Evolutionary conservation across 768 basidiomycete species (phyloP).

Genomic region (Calvatia gigantea): DNA sequence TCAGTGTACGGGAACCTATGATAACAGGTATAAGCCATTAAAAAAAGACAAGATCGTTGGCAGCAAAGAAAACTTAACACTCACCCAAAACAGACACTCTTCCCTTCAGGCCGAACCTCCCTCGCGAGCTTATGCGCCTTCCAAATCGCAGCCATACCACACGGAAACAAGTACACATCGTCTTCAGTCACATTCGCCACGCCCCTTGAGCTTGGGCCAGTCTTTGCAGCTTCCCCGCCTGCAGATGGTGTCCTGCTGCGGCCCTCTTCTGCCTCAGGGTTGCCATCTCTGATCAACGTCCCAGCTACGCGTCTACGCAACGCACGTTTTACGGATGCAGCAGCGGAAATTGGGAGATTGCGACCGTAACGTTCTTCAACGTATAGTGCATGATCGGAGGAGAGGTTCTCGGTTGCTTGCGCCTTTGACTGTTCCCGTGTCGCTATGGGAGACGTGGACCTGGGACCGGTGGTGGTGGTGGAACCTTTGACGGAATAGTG

Average conservation of each 20-base stretch:
- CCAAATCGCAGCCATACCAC: slow-evolving; percentile 96
- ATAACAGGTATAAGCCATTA: not conserved
- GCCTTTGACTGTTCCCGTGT: slow-evolving; percentile 7
- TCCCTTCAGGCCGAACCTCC: slow-evolving; percentile 50
- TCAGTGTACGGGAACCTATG: slow-evolving; percentile 91
- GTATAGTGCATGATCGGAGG: slow-evolving; percentile 65
- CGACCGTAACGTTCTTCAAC: slow-evolving; percentile 95
- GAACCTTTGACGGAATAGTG: slow-evolving; percentile 48
- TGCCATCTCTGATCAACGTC: slow-evolving; percentile 62
- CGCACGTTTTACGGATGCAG: slow-evolving; percentile 79
- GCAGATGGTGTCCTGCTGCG: slow-evolving; percentile 31
- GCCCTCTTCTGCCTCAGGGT: slow-evolving; percentile 33
- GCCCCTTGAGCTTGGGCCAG: slow-evolving; percentile 67
- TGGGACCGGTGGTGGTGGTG: slow-evolving; percentile 14
- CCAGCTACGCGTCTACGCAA: slow-evolving; percentile 89
- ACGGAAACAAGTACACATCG: slow-evolving; percentile 85
- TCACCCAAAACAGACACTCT: slow-evolving; percentile 94
- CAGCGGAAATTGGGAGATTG: slow-evolving; percentile 73
- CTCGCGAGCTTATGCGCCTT: slow-evolving; percentile 75
- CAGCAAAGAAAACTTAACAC: slow-evolving; percentile 20
- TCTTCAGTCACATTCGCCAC: slow-evolving; percentile 70
- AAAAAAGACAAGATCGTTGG: not conserved
- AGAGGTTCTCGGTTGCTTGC: slow-evolving; percentile 41
- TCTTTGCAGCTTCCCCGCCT: slow-evolving; percentile 39
- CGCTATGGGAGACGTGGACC: slow-evolving; percentile 10